Evolutionary conservation across 2,329 filamentous ascomycete genomes (phyloP).

Genomic region (Botrytis hyacinthi): DNA sequence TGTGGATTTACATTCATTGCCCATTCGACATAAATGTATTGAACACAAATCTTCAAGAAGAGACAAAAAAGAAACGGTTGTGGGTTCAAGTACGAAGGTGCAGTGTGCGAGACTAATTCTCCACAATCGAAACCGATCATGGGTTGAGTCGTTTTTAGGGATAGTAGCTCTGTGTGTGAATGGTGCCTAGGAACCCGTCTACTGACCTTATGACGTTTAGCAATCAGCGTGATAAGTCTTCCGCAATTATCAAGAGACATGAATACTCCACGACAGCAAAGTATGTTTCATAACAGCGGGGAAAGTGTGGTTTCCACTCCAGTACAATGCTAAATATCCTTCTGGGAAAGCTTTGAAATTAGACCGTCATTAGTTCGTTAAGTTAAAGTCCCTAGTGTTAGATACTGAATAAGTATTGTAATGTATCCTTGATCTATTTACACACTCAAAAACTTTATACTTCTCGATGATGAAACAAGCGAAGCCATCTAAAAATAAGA

Average conservation of each 20-base stretch:
- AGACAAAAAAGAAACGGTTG: too few relatives aligned
- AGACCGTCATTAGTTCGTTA: too few relatives aligned
- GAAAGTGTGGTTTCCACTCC: not conserved
- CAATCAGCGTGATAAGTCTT: not conserved
- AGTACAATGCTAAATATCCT: not conserved
- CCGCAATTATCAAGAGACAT: not conserved
- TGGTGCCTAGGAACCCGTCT: not conserved
- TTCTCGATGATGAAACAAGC: not conserved
- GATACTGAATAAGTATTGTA: not conserved
- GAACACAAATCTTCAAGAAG: too few relatives aligned
- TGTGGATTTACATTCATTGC: too few relatives aligned
- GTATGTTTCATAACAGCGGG: rapidly evolving
- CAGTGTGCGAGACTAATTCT: too few relatives aligned
- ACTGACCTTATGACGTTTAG: not conserved
- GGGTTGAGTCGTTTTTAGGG: too few relatives aligned
- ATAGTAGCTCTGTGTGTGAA: not conserved
- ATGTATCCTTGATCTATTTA: not conserved
- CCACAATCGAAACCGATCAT: too few relatives aligned
- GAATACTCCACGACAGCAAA: not conserved
- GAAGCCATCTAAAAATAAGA: not conserved
- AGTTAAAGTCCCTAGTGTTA: rapidly evolving
- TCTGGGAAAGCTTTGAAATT: not conserved
- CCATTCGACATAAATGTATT: too few relatives aligned
- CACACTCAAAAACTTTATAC: not conserved
- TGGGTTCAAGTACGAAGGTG: too few relatives aligned